phyloP scores from a whole-genome alignment of 1,284 basidiomycete genomes.

The Acaromyces ingoldii region DNA sequence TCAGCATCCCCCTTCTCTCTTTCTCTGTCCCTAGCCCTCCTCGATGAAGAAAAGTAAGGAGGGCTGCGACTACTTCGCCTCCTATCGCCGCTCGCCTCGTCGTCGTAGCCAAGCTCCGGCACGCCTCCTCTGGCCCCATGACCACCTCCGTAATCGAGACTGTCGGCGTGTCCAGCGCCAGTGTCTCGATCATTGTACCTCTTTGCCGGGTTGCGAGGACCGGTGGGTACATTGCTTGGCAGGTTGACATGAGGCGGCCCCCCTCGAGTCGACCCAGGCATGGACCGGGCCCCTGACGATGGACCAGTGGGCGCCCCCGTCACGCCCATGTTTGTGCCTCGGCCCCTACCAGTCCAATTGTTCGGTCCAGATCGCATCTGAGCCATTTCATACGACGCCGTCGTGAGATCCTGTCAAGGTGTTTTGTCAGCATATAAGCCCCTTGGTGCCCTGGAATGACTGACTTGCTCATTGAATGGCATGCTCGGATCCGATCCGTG shows the following conservation, averaged over 20 bases:
- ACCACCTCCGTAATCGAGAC: conserved; percentile 40
- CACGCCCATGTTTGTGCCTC: no score
- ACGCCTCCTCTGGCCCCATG: background rate
- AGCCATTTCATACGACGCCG: no score
- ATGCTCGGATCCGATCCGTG: no score
- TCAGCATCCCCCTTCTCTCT: conserved; percentile 4
- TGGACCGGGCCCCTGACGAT: no score
- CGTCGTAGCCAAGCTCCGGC: background rate
- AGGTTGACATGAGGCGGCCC: conserved; percentile 10
- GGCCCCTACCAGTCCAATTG: no score
- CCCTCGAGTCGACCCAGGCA: background rate
- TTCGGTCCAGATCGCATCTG: no score
- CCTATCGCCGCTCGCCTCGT: background rate
- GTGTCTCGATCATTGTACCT: conserved; percentile 47
- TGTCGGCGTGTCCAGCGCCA: conserved; percentile 31
- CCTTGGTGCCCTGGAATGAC: no score
- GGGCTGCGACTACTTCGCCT: background rate
- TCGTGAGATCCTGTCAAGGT: no score
- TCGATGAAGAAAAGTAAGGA: no score
- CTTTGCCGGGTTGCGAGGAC: conserved; percentile 32
- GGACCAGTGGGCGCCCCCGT: conserved; percentile 11
- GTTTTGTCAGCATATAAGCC: no score
- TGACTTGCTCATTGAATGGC: no score
- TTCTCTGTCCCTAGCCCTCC: background rate
- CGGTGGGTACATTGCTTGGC: conserved; percentile 27